Conservation (phyloP, 2,329 filamentous ascomycete genomes). For the Epichloe festucae region DNA sequence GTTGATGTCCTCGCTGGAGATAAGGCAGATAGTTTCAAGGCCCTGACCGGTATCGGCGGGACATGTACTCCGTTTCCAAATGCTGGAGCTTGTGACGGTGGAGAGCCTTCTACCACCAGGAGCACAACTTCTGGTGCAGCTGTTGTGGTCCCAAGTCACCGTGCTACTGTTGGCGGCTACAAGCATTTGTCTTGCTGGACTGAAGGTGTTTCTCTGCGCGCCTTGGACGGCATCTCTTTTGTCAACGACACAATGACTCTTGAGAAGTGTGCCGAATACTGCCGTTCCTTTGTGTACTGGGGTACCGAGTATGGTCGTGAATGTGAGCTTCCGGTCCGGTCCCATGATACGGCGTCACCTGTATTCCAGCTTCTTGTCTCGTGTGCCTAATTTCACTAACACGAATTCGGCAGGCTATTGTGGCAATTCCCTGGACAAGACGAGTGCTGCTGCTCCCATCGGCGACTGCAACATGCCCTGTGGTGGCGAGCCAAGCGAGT, state of each 20-base stretch:
- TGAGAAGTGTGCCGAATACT: slow-evolving; percentile 33
- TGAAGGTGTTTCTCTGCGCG: slow-evolving; percentile 31
- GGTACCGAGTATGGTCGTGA: slow-evolving; percentile 39
- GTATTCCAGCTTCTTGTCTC: not conserved
- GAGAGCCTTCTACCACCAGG: slow-evolving; percentile 5
- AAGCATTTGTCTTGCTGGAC: slow-evolving; percentile 33
- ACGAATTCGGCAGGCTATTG: slow-evolving; percentile 27
- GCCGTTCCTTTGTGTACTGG: slow-evolving; percentile 33
- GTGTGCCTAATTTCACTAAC: not conserved
- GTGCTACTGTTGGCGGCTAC: slow-evolving; percentile 30
- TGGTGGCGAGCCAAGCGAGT: slow-evolving; percentile 27
- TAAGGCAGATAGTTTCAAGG: slow-evolving; percentile 35
- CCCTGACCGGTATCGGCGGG: slow-evolving; percentile 28
- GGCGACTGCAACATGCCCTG: slow-evolving; percentile 26
- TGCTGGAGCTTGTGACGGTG: slow-evolving; percentile 16
- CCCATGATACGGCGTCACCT: not conserved
- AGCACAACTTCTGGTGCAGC: slow-evolving; percentile 16
- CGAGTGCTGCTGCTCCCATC: slow-evolving; percentile 16
- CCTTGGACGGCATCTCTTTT: slow-evolving; percentile 26
- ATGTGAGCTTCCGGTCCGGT: slow-evolving; percentile 21
- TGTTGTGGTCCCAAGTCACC: slow-evolving; percentile 19
- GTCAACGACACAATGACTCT: slow-evolving; percentile 37
- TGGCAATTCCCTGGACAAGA: slow-evolving; percentile 26
- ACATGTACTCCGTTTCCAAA: slow-evolving; percentile 30
- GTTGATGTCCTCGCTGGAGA: slow-evolving; percentile 32